phyloP scores from a whole-genome alignment of 192 early-diverging fungal genomes.

The Anaeromyces robustus region DNA sequence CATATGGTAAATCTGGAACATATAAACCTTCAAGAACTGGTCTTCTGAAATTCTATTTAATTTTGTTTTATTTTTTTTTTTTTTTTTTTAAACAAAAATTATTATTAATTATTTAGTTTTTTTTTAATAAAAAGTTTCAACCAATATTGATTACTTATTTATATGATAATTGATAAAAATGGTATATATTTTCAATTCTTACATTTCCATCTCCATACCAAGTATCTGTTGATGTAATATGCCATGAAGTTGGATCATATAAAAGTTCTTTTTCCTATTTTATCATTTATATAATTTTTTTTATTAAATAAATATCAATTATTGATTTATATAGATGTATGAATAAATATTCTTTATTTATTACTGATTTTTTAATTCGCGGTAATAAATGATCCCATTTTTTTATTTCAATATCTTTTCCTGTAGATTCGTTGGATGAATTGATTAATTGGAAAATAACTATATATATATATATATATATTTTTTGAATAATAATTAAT shows the following conservation, averaged over 20 bases:
- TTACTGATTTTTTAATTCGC: not conserved
- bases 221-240: not conserved
- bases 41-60: not conserved
- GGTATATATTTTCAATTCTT: no score
- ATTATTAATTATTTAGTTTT: no score
- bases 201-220: not conserved
- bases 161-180: no score
- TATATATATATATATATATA: not conserved
- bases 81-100: no score
- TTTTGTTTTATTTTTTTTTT: no score
- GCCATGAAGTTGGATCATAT: not conserved
- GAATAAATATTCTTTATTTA: no score
- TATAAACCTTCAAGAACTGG: constrained; percentile 4
- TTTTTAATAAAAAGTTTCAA: no score
- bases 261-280: not conserved
- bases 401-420: not conserved
- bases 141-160: no score
- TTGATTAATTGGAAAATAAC: not conserved
- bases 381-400: not conserved
- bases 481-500: no score
- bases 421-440: not conserved
- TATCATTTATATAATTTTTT: no score
- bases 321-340: no score
- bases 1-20: constrained; percentile 2
- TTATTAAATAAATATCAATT: no score